Evolutionary conservation across 2,329 filamentous ascomycete genomes (phyloP).

Genomic region (Monilinia vaccinii-corymbosi): DNA sequence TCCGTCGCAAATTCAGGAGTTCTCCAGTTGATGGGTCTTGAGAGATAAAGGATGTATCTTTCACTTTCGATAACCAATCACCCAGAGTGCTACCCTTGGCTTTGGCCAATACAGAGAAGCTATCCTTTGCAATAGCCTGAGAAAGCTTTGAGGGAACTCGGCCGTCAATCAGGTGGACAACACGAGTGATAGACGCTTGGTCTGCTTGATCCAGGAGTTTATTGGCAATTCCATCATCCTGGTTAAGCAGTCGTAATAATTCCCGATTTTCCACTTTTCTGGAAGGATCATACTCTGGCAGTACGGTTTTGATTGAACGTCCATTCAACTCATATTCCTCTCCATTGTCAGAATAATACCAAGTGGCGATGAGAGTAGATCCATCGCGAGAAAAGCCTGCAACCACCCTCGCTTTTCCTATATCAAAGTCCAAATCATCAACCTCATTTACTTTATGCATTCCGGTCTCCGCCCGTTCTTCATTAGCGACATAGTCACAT

Average conservation of each 20-base stretch:
- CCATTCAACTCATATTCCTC: constrained; percentile 39
- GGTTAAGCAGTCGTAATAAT: neutral
- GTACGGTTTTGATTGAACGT: constrained; percentile 55
- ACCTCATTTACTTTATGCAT: neutral
- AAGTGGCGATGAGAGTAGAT: constrained; percentile 59
- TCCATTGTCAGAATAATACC: constrained; percentile 30
- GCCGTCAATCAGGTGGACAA: neutral
- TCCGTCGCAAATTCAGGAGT: constrained; percentile 54
- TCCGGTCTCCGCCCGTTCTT: constrained; percentile 62
- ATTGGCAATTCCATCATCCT: neutral
- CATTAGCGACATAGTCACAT: constrained; percentile 75
- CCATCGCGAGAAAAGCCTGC: constrained; percentile 58
- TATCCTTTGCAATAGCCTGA: neutral
- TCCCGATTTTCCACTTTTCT: constrained; percentile 16
- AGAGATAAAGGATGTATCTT: constrained; percentile 17
- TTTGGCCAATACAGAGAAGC: neutral
- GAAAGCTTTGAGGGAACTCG: neutral
- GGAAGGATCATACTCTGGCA: constrained; percentile 62
- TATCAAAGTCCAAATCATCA: neutral
- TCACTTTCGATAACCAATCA: neutral
- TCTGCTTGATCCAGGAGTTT: neutral
- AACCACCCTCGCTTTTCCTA: constrained; percentile 37
- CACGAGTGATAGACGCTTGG: neutral
- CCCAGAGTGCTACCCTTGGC: neutral
- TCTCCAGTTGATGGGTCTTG: constrained; percentile 32